Conservation (phyloP, 1,139 yeast species). For the Groenewaldozyma sp. region DNA sequence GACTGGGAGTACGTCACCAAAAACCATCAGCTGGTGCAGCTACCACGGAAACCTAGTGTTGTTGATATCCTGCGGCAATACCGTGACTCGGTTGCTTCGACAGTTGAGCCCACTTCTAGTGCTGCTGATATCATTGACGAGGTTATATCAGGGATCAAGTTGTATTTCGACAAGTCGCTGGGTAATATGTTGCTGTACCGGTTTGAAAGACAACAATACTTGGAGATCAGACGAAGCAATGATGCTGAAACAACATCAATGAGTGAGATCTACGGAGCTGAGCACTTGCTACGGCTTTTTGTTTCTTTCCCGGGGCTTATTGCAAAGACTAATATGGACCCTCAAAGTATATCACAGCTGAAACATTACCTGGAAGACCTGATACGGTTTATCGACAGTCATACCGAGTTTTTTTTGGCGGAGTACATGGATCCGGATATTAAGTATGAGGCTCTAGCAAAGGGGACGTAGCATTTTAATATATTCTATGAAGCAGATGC, state of each 20-base stretch:
- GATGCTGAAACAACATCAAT: slow-evolving; percentile 29
- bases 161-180: slow-evolving; percentile 70
- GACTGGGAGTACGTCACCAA: slow-evolving; percentile 92
- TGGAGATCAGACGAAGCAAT: slow-evolving; percentile 40
- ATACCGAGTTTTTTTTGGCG: slow-evolving; percentile 40
- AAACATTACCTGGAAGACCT: slow-evolving; percentile 47
- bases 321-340: slow-evolving; percentile 73
- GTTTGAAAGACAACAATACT: slow-evolving; percentile 75
- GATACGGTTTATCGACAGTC: slow-evolving; percentile 40
- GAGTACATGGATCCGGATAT: slow-evolving; percentile 51
- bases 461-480: too few species aligned
- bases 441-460: slow-evolving; percentile 44
- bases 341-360: slow-evolving; percentile 53
- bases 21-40: slow-evolving; percentile 54
- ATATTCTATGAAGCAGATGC: not conserved
- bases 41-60: slow-evolving; percentile 52
- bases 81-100: slow-evolving; percentile 21
- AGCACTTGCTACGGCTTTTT: slow-evolving; percentile 64
- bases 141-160: slow-evolving; percentile 54
- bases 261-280: slow-evolving; percentile 58
- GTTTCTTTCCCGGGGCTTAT: slow-evolving; percentile 75
- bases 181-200: slow-evolving; percentile 71
- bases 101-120: slow-evolving; percentile 27
- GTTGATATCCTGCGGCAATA: slow-evolving; percentile 44
- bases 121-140: slow-evolving; percentile 56